phyloP scores from a whole-genome alignment of 495 filamentous ascomycete genomes.

The Gamarada debralockiae region DNA sequence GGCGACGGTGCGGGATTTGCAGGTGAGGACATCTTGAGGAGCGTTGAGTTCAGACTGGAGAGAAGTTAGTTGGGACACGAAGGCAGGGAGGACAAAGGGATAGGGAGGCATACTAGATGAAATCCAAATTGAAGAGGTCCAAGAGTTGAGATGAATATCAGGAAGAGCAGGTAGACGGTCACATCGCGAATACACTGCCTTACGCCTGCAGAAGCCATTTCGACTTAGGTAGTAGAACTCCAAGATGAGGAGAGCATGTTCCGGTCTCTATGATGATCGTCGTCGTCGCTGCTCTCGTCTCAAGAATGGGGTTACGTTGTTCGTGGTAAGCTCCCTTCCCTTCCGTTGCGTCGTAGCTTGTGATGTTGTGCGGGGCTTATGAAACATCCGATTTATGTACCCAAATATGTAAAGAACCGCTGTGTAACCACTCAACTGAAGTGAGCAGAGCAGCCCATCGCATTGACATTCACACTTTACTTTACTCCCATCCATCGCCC shows the following conservation, averaged over 20 bases:
- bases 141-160: constrained; percentile 59
- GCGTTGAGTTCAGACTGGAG: constrained; percentile 88
- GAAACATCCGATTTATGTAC: no score
- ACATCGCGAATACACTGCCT: constrained; percentile 32
- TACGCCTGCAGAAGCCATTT: constrained; percentile 21
- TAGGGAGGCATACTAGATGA: constrained; percentile 64
- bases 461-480: no score
- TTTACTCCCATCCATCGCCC: no score
- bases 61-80: not conserved
- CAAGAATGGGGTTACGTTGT: not conserved
- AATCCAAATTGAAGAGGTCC: constrained; percentile 92
- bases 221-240: not conserved
- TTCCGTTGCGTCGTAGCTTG: no score
- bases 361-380: no score
- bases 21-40: constrained; percentile 84
- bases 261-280: not conserved
- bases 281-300: not conserved
- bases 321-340: not conserved
- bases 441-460: no score
- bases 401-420: no score
- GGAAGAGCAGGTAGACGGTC: constrained; percentile 61
- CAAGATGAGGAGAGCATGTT: not conserved
- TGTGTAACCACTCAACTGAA: no score
- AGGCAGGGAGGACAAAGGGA: not conserved
- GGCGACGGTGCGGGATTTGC: constrained; percentile 58